Base-by-base conservation (phyloP, 2,329 filamentous ascomycete genomes). In the Pseudocercospora crystallina region DNA sequence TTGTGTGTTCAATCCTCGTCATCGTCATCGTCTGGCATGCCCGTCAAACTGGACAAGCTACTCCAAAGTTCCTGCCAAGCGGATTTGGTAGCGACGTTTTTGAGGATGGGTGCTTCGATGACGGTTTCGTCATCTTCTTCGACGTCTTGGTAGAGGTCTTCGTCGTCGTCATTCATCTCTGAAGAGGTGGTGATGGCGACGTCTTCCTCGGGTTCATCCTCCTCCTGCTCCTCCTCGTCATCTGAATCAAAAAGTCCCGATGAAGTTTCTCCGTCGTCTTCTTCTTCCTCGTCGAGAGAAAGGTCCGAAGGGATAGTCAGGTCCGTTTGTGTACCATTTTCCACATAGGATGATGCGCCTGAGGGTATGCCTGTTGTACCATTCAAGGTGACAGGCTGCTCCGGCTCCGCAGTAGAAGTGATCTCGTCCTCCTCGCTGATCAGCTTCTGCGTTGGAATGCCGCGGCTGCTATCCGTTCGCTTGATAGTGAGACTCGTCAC, bases 21-120 rank as follows among this genome's bases (percentile, higher is more conserved):
- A 11, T 62, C 58, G 15, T 60, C 58, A 20, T 59, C 59, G 34
- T 61, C 61, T 15, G 53, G 59, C 51, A 69, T 62, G 12, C 67
- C 67, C 12, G 66, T 66, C 40, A 69, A 58, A 42, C 59, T 61
- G 12, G 57, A 51, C 44, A 69, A 43, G 15, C 64, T 61, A 15
- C 62, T 59, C 62, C 67, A 70, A 5, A 70, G 59, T 49, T 70
- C 67, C 43, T 61, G 60, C 63, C 66, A 67, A 5, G 67, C 65
- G n/a, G 60, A 64, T 47, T 60, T 66, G 9, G 50, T 46, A 17
- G 48, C 53, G 13, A 49, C 50, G 43, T 33, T 30, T 34, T 52
- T n/a, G 33, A 48, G 30, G 33, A 35, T 43, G 12, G 46, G 41
- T n/a, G 46, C 33, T 40, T 52, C 31, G n/a, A 47, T 12, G 11